Percentiles rank a stretch among this genome's conserved stretches.
These are phyloP conservation scores for Paspalum vaginatum DNA, from an alignment of 176 grass and related monocot species.

Conservation along the genomic window DNA sequence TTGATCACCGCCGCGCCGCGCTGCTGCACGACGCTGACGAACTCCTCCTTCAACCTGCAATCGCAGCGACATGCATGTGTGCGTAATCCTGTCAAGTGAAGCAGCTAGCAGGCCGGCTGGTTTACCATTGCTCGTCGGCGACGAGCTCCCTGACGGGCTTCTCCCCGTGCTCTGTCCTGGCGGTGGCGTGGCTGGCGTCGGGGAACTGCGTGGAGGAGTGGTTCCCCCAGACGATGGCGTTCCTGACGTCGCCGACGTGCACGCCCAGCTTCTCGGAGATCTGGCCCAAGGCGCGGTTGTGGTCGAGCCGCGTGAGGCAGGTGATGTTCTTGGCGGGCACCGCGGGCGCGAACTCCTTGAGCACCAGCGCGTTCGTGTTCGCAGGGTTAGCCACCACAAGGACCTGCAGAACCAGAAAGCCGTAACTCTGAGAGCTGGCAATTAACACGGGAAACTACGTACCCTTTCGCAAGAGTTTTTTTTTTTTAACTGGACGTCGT, in stretches of 20 bases:
- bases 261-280: slow-evolving; percentile 64
- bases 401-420: slow-evolving; percentile 40
- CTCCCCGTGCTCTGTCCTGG: slow-evolving; percentile 48
- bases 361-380: slow-evolving; percentile 76
- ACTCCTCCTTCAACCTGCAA: slow-evolving; percentile 66
- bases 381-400: slow-evolving; percentile 86
- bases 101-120: not conserved
- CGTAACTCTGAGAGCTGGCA: not conserved
- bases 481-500: not conserved
- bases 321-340: slow-evolving; percentile 82
- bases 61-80: not conserved
- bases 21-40: slow-evolving; percentile 62
- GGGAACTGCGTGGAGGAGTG: slow-evolving; percentile 87
- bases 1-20: slow-evolving; percentile 67
- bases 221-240: slow-evolving; percentile 82
- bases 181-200: slow-evolving; percentile 67
- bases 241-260: slow-evolving; percentile 62
- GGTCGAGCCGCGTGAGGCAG: slow-evolving; percentile 87
- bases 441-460: not conserved
- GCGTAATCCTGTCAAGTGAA: not conserved
- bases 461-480: not conserved
- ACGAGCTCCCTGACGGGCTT: slow-evolving; percentile 57
- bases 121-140: slow-evolving; percentile 64
- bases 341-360: slow-evolving; percentile 62
- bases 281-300: slow-evolving; percentile 76